Conservation (phyloP, 192 early-diverging fungal genomes). For the Umbelopsis vinacea region DNA sequence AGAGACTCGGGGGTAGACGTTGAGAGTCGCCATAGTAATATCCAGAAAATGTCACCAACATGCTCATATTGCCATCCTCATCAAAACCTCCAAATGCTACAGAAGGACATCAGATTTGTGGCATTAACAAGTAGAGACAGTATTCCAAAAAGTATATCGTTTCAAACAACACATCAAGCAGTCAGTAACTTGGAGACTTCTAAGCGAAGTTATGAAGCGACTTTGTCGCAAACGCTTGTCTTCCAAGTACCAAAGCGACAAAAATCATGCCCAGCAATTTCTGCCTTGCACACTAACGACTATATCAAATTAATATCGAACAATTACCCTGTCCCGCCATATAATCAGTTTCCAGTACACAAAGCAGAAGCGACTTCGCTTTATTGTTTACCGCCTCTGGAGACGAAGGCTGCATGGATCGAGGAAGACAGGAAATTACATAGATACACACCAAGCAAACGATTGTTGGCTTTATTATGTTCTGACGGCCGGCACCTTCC, state of each 20-base stretch:
- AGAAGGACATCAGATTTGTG: not conserved
- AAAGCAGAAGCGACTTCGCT: not conserved
- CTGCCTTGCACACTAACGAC: not conserved
- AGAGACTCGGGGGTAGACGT: slow-evolving; percentile 15
- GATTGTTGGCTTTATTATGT: slow-evolving; percentile 4
- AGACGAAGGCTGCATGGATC: not conserved
- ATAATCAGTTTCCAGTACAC: not conserved
- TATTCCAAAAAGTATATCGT: not conserved
- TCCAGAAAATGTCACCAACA: not conserved
- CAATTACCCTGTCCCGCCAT: not conserved
- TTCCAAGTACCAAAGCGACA: slow-evolving; percentile 12
- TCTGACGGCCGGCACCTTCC: not conserved
- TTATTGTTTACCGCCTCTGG: not conserved
- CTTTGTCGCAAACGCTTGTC: slow-evolving; percentile 2
- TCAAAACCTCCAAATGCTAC: not conserved
- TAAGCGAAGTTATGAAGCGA: not conserved
- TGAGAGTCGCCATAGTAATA: not conserved
- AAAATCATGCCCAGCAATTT: slow-evolving; percentile 16
- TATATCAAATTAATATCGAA: not conserved
- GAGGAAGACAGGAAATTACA: not conserved
- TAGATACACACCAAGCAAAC: slow-evolving; percentile 6
- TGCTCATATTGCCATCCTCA: not conserved
- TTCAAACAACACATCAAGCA: not conserved
- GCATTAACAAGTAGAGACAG: not conserved
- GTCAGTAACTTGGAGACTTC: not conserved